Evolutionary conservation across 176 grass and related monocot species (phyloP).

Genomic region (Raddia guianensis): DNA sequence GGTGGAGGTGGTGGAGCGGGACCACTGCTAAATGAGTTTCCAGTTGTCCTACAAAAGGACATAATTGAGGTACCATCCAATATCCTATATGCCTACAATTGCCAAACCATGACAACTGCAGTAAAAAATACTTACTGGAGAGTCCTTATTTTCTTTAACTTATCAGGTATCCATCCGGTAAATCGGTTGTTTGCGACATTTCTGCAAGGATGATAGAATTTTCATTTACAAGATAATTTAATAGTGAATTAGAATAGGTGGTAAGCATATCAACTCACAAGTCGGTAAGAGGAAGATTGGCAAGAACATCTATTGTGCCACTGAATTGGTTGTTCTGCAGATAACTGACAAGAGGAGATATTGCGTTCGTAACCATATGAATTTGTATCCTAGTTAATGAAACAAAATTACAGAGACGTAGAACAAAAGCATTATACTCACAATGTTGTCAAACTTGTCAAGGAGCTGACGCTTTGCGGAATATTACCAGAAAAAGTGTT

Average conservation of each 20-base stretch:
- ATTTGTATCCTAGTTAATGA: not conserved
- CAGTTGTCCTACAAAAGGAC: constrained; percentile 53
- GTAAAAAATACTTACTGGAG: constrained; percentile 63
- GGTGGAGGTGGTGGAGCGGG: constrained; percentile 79
- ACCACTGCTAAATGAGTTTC: constrained; percentile 73
- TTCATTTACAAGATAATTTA: constrained; percentile 32
- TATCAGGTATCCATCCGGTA: constrained; percentile 88
- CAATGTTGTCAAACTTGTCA: constrained; percentile 76
- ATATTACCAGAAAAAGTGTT: constrained; percentile 75
- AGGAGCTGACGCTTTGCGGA: constrained; percentile 68
- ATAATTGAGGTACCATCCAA: constrained; percentile 33
- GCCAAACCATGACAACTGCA: not conserved
- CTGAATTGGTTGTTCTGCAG: constrained; percentile 92
- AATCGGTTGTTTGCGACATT: constrained; percentile 90
- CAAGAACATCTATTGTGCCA: constrained; percentile 79
- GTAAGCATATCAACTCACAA: constrained; percentile 62
- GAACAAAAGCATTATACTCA: constrained; percentile 46
- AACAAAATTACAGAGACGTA: not conserved
- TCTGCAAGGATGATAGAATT: constrained; percentile 52
- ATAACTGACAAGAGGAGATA: constrained; percentile 57
- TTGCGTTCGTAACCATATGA: constrained; percentile 16
- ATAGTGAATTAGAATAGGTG: not conserved
- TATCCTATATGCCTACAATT: constrained; percentile 17
- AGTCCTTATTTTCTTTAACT: constrained; percentile 70
- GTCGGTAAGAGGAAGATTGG: constrained; percentile 75